phyloP scores from a whole-genome alignment of 2,329 filamentous ascomycete genomes.

The Parastagonospora nodorum region DNA sequence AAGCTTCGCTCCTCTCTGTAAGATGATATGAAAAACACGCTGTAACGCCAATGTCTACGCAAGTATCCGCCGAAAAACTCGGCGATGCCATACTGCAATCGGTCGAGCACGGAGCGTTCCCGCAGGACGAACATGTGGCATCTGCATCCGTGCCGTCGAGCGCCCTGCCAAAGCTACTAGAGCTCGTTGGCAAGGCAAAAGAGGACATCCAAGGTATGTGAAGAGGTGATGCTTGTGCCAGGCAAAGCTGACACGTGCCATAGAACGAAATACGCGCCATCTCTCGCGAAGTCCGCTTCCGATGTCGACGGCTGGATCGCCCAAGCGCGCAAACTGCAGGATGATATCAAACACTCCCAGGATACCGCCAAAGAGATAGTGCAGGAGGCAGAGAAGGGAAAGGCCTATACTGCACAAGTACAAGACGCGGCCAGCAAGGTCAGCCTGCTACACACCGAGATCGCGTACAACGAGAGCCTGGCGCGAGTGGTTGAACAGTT shows the following conservation, averaged over 20 bases:
- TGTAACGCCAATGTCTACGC: slow-evolving; percentile 31
- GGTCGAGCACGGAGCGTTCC: slow-evolving; percentile 61
- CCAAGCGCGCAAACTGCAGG: slow-evolving; percentile 82
- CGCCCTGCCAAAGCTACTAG: slow-evolving; percentile 56
- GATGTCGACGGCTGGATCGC: slow-evolving; percentile 86
- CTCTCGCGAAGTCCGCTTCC: slow-evolving; percentile 73
- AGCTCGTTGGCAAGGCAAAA: slow-evolving; percentile 57
- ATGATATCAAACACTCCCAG: slow-evolving; percentile 82
- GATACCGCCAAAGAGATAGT: slow-evolving; percentile 81
- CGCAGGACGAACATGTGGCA: slow-evolving; percentile 61
- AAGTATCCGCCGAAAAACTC: slow-evolving; percentile 46
- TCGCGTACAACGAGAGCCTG: slow-evolving; percentile 63
- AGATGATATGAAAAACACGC: slow-evolving; percentile 21
- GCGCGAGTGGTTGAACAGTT: slow-evolving; percentile 57
- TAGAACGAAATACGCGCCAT: slow-evolving; percentile 75
- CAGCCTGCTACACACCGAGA: slow-evolving; percentile 61
- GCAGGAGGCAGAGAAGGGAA: slow-evolving; percentile 72
- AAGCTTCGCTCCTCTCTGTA: background rate
- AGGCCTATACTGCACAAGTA: slow-evolving; percentile 66
- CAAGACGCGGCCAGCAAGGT: slow-evolving; percentile 64
- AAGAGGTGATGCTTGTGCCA: background rate
- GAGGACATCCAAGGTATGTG: slow-evolving; percentile 58
- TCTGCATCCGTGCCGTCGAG: slow-evolving; percentile 57
- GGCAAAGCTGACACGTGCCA: slow-evolving; percentile 9
- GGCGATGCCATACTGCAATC: slow-evolving; percentile 69